Evolutionary conservation across 495 filamentous ascomycete species (phyloP).

Genomic region (Collariella sp.): DNA sequence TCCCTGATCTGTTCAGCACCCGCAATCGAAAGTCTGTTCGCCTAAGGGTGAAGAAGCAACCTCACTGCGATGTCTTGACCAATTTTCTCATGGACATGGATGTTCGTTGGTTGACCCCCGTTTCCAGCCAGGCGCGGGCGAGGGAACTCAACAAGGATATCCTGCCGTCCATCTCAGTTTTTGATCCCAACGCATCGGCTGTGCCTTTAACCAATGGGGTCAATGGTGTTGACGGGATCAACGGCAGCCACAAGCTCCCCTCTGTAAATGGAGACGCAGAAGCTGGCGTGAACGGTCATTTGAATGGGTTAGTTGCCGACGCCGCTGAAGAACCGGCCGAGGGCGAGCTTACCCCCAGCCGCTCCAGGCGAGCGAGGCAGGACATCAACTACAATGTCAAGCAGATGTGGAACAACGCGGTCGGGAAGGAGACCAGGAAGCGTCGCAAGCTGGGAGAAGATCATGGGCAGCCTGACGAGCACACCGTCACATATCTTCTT

Average conservation of each 20-base stretch:
- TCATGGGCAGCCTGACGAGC: constrained; percentile 22
- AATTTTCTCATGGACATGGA: constrained; percentile 41
- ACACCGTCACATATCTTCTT: constrained; percentile 36
- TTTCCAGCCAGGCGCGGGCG: constrained; percentile 17
- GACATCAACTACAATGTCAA: constrained; percentile 47
- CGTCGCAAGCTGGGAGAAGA: constrained; percentile 28
- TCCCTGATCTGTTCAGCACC: constrained; percentile 33
- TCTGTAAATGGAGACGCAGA: constrained; percentile 21
- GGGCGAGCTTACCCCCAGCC: constrained; percentile 32
- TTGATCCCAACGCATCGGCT: constrained; percentile 22
- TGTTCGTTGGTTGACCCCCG: constrained; percentile 34
- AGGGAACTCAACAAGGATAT: constrained; percentile 24
- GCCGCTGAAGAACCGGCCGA: constrained; percentile 18
- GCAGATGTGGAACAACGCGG: constrained; percentile 38
- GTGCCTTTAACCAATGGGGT: constrained; percentile 25
- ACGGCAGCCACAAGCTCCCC: constrained; percentile 12
- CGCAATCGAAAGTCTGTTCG: constrained; percentile 30
- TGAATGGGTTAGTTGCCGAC: constrained; percentile 7
- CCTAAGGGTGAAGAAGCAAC: constrained; percentile 31
- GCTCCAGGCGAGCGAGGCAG: constrained; percentile 31
- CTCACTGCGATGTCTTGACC: constrained; percentile 20
- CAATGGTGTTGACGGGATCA: constrained; percentile 21
- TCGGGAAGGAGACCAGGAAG: constrained; percentile 39
- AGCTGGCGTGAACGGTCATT: constrained; percentile 17
- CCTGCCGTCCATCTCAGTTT: constrained; percentile 22